Base-by-base conservation (phyloP, 208 protist species). In the Eutreptiella sp. region DNA sequence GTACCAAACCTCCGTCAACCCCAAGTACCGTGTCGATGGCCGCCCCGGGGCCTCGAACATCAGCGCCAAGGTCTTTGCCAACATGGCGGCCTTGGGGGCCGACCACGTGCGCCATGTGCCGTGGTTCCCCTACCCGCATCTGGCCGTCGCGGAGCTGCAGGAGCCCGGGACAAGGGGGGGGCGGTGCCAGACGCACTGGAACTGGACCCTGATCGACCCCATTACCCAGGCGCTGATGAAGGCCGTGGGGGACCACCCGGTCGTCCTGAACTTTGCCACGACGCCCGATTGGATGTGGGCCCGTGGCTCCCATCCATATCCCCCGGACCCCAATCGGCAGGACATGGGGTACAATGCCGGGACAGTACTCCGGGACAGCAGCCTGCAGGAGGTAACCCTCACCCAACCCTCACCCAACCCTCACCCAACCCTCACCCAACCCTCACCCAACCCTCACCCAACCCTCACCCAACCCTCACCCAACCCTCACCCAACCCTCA, bases 101-200 rank as follows among this genome's bases (percentile, higher is more conserved):
- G 43, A 48, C 43, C 28, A 48, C 43, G 28, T 48, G 43, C 43
- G 43, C 11, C 43, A 48, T n/a, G 43, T 48, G n/a, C 43, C 43
- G 11, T 48, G 43, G 43, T 48, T 48, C 43, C 43, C 43, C 16
- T 48, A 48, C 43, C 43, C 43, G 21, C 43, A 23, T 9, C 43
- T 48, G 14, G 43, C 43, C 23, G 43, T 48, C n/a, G 43, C 43
- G 11, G 43, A 48, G 43, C 43, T 48, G 11, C 28, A 48, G 11
- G 43, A 7, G 9, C 43, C 43, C 9, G 11, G 7, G 11, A 48
- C 11, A 7, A n/a, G n/a, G n/a, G n/a, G n/a, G n/a, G n/a, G n/a
- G n/a, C n/a, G n/a, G n/a, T 48, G 43, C 43, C n/a, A 16, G 21
- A 21, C 43, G 21, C 28, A 7, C 9, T 48, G 43, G 43, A n/a